A percentile compares a stretch with the other conserved stretches of the same genome.
Evolutionary conservation across 2,329 filamentous ascomycete species (phyloP).

Genomic region (Massarina eburnea): DNA sequence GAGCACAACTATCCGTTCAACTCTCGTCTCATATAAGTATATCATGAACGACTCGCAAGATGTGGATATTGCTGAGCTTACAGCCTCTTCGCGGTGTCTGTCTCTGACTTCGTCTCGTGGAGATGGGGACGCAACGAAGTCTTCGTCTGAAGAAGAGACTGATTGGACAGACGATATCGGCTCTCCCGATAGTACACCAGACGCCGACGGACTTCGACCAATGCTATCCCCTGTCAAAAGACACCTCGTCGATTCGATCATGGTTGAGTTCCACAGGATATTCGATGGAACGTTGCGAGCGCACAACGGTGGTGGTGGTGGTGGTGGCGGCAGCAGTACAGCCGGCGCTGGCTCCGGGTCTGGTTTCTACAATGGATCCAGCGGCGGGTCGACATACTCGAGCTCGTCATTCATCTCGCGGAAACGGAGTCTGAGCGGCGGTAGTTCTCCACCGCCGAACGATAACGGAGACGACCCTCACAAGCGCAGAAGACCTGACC

Average conservation of each 20-base stretch:
- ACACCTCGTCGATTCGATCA: slow-evolving; percentile 19
- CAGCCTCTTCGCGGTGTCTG: slow-evolving; percentile 19
- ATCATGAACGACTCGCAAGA: not conserved
- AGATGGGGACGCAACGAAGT: slow-evolving; percentile 6
- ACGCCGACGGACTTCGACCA: slow-evolving; percentile 13
- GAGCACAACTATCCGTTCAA: not conserved
- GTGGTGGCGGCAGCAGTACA: slow-evolving; percentile 8
- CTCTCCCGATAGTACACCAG: slow-evolving; percentile 20
- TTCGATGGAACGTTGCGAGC: slow-evolving; percentile 12
- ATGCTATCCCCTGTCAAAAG: slow-evolving; percentile 22
- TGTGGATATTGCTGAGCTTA: slow-evolving; percentile 16
- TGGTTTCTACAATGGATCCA: slow-evolving; percentile 9
- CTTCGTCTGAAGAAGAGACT: slow-evolving; percentile 26
- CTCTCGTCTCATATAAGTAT: not conserved
- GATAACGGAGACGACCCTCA: slow-evolving; percentile 24
- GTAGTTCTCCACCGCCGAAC: slow-evolving; percentile 18
- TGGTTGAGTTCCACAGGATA: slow-evolving; percentile 23
- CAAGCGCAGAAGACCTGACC: slow-evolving; percentile 21
- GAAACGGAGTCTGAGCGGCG: slow-evolving; percentile 25
- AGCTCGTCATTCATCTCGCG: slow-evolving; percentile 19
- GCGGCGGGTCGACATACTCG: slow-evolving; percentile 15
- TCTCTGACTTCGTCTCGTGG: slow-evolving; percentile 20
- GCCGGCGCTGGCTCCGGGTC: not conserved
- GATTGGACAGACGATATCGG: slow-evolving; percentile 25
- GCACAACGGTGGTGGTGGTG: slow-evolving; percentile 8